Evolutionary conservation across 192 early-diverging fungal genomes (phyloP), one percentile per base, ranked within the genome.

Genomic region (Dissophora ornata): DNA sequence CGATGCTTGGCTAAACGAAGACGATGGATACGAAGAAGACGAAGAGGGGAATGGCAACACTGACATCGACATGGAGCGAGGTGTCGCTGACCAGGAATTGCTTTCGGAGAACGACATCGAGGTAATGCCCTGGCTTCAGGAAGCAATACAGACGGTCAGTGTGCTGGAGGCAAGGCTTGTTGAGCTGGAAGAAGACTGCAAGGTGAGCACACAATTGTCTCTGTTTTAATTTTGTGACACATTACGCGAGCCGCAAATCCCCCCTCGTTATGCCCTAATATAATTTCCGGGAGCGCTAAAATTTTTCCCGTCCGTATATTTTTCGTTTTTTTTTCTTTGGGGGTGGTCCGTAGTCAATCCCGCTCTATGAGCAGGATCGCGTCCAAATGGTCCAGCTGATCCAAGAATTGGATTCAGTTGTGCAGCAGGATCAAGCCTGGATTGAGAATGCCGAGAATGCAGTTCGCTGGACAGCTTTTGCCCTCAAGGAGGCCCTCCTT

Each of bases 321-420:
- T 34, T n/a, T 63, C 24, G n/a, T n/a, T n/a, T n/a, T n/a, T n/a
- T n/a, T n/a, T n/a, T n/a, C n/a, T n/a, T n/a, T n/a, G n/a, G n/a
- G n/a, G n/a, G n/a, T n/a, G n/a, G n/a, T n/a, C n/a, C n/a, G 13
- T 49, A 77, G 73, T 38, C 46, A 16, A 67, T 77, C 11, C 73
- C 73, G 6, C 25, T 62, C 12, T 67, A 77, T 36, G 64, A 77
- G 32, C 52, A 67, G 32, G 58, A 77, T 8, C 50, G 49, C 1
- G 25, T 8, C 7, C 42, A 57, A 15, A 77, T 77, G 73, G 38
- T 48, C 16, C 49, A 62, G 8, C 30, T 57, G 44, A 50, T 77
- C 18, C 73, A 67, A 21, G 59, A 67, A 15, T 18, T 77, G 28
- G 59, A 77, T 8, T 19, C 41, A 5, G 28, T 50, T 2, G 28